phyloP scores from a whole-genome alignment of 208 protist genomes.

The Acanthamoeba healyi region DNA sequence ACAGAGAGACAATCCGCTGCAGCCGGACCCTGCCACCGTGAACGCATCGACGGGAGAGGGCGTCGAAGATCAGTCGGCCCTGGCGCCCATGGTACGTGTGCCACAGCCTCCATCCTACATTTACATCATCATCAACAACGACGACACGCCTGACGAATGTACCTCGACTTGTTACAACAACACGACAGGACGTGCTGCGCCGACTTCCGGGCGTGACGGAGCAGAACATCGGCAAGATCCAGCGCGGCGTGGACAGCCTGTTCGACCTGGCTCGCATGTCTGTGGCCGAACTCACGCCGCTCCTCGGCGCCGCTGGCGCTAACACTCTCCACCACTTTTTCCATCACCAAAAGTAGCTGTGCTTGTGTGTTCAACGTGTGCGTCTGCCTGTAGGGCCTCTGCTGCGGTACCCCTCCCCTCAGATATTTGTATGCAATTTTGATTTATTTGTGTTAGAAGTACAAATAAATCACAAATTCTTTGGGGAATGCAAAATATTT shows the following conservation, averaged over 20 bases:
- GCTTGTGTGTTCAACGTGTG: too few relatives aligned
- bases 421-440: too few relatives aligned
- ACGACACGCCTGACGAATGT: too few relatives aligned
- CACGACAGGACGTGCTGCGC: slow-evolving; percentile 52
- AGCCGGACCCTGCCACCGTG: slow-evolving; percentile 26
- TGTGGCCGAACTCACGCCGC: not conserved
- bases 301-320: not conserved
- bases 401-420: too few relatives aligned
- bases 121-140: too few relatives aligned
- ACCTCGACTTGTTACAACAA: too few relatives aligned
- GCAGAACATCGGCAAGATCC: slow-evolving; percentile 13
- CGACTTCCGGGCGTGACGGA: slow-evolving; percentile 61
- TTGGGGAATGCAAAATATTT: too few relatives aligned
- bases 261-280: slow-evolving; percentile 17
- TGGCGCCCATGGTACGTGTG: not conserved
- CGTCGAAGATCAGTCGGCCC: not conserved
- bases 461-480: too few relatives aligned
- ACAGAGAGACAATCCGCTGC: not conserved
- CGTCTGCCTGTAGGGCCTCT: too few relatives aligned
- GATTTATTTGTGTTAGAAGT: too few relatives aligned
- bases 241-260: slow-evolving; percentile 21
- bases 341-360: not conserved
- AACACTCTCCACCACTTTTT: slow-evolving; percentile 16
- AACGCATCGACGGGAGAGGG: slow-evolving; percentile 49
- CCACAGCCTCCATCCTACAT: too few relatives aligned